A percentile compares a stretch with the other conserved stretches of the same genome.
These are phyloP conservation scores for Dioszegia crocea DNA, from an alignment of 768 basidiomycete genomes.

Conservation along the genomic window DNA sequence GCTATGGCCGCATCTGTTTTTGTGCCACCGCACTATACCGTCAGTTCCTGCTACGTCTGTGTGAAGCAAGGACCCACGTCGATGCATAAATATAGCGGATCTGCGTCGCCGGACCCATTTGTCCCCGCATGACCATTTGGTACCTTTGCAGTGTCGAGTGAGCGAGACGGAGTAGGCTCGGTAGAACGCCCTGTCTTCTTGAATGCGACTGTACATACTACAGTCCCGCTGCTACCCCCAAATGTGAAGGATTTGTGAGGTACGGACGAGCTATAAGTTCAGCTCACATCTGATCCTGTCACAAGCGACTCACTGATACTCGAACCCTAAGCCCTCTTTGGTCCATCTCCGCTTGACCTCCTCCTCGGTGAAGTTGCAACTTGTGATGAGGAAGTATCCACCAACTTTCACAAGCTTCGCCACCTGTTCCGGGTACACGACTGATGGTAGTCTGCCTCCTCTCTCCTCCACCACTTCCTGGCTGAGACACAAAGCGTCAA, in stretches of 20 bases:
- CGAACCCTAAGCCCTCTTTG: constrained; percentile 35
- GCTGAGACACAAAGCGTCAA: constrained; percentile 51
- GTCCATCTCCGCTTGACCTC: constrained; percentile 49
- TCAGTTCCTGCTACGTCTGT: background rate
- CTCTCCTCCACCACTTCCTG: constrained; percentile 32
- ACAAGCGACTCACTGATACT: constrained; percentile 29
- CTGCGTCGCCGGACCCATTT: too few relatives aligned
- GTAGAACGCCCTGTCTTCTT: constrained; percentile 14
- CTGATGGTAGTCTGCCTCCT: constrained; percentile 35
- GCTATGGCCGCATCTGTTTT: constrained; percentile 76
- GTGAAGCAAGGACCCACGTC: constrained; percentile 17
- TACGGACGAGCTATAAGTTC: constrained; percentile 39
- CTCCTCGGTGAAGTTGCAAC: constrained; percentile 53
- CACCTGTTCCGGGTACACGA: constrained; percentile 49
- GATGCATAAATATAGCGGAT: constrained; percentile 19
- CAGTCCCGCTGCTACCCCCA: constrained; percentile 48
- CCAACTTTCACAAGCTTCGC: constrained; percentile 44
- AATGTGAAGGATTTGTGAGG: constrained; percentile 50
- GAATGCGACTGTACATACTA: constrained; percentile 48
- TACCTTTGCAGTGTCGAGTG: too few relatives aligned
- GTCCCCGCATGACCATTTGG: too few relatives aligned
- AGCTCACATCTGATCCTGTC: background rate
- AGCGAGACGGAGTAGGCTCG: too few relatives aligned
- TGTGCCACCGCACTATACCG: constrained; percentile 60
- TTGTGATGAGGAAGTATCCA: constrained; percentile 52